phyloP scores from a whole-genome alignment of 148 eudicot genomes.

The Vaccinium vitisidaea region DNA sequence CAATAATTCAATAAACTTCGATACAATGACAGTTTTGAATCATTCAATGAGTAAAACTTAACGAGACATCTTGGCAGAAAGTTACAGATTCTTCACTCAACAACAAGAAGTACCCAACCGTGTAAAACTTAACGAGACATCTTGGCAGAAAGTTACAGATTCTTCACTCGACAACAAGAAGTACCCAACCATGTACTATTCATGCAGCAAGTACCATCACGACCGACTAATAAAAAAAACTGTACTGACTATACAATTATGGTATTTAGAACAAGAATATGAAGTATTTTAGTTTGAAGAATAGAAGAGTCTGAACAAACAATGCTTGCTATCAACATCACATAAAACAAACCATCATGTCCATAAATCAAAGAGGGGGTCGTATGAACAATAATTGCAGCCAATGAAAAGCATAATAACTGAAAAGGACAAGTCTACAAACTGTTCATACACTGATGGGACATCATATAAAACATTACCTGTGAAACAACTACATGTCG shows the following conservation, averaged over 20 bases:
- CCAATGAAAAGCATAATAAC: neutral
- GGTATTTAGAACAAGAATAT: neutral
- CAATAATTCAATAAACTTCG: too few species aligned
- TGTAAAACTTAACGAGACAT: neutral
- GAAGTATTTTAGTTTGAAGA: neutral
- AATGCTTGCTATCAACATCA: neutral
- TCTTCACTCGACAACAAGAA: neutral
- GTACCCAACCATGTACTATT: neutral
- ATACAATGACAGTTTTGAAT: neutral
- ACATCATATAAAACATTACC: slow-evolving; percentile 31
- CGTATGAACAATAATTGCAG: neutral
- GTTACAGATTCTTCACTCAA: neutral
- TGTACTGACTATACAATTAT: neutral
- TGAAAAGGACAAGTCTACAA: neutral
- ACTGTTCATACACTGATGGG: neutral
- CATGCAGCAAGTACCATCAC: neutral
- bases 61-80: neutral
- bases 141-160: neutral
- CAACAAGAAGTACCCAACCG: neutral
- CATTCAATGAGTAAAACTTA: neutral
- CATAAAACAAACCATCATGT: neutral
- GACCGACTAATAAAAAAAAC: neutral
- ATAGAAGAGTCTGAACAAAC: neutral
- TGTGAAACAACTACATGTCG: slow-evolving; percentile 87
- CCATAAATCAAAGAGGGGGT: neutral